These are phyloP conservation scores for Ensete glaucum DNA, from an alignment of 176 grass and related monocot genomes.

Conservation along the genomic window DNA sequence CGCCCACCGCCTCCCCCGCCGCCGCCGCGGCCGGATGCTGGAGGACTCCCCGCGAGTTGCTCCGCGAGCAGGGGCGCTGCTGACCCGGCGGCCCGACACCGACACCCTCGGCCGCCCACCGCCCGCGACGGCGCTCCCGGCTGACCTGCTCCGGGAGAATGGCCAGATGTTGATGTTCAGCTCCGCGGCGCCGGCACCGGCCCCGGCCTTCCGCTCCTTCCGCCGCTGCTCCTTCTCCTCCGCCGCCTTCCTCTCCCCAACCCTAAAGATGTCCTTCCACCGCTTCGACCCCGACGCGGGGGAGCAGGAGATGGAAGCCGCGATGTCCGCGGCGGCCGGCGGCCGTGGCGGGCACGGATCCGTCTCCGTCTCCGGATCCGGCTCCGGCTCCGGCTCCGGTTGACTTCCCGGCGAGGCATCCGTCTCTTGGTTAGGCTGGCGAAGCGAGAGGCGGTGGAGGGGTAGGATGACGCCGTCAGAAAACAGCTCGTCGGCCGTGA, in stretches of 20 bases:
- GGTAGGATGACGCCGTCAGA: conserved; percentile 57
- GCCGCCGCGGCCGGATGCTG: conserved; percentile 5
- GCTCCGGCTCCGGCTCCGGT: conserved; percentile 4
- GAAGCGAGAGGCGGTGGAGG: conserved; percentile 15
- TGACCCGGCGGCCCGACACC: conserved; percentile 29
- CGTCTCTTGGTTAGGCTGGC: neutral
- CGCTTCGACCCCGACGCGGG: conserved; percentile 37
- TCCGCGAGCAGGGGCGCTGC: conserved; percentile 77
- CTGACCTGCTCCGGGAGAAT: conserved; percentile 66
- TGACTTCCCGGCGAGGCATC: neutral
- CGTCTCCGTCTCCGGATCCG: conserved; percentile 1
- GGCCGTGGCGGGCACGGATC: neutral
- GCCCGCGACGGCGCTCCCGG: conserved; percentile 27
- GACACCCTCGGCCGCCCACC: conserved; percentile 10
- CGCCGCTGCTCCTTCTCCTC: conserved; percentile 29
- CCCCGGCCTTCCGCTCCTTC: conserved; percentile 14
- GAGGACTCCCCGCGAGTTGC: conserved; percentile 63
- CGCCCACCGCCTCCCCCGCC: conserved; percentile 36
- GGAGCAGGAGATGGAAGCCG: conserved; percentile 10
- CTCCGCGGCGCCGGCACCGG: conserved; percentile 25
- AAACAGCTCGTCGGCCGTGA: conserved; percentile 72
- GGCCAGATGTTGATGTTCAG: conserved; percentile 92
- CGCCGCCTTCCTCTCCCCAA: conserved; percentile 36
- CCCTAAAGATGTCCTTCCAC: conserved; percentile 68
- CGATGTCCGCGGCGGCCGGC: neutral